Percentiles rank a stretch among this genome's conserved stretches.
These are phyloP conservation scores for Lagerstroemia speciosa DNA, from an alignment of 345 rosid genomes.

Conservation along the genomic window DNA sequence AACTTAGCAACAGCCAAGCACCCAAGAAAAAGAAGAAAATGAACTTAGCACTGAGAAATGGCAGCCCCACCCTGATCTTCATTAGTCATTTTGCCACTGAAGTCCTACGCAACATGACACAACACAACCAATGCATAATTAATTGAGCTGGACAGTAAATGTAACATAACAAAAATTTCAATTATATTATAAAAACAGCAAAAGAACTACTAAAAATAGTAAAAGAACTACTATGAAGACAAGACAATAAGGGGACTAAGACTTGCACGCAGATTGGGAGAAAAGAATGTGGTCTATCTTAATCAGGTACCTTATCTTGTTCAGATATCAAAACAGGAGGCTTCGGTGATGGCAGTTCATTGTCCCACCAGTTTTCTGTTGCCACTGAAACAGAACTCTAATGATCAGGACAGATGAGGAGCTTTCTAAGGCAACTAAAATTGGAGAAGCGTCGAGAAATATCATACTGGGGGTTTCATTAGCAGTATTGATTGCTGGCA, in stretches of 20 bases:
- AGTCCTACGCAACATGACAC: slow-evolving; percentile 11
- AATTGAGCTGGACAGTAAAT: neutral
- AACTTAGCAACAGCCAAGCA: neutral
- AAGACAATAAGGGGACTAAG: neutral
- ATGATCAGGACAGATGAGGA: neutral
- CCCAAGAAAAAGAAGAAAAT: neutral
- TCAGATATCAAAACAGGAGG: slow-evolving; percentile 19
- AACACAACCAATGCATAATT: neutral
- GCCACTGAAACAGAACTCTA: slow-evolving; percentile 16
- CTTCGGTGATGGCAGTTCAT: slow-evolving; percentile 13
- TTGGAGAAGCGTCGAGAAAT: neutral
- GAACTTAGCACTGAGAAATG: neutral
- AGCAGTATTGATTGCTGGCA: slow-evolving; percentile 20
- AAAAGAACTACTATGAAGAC: neutral
- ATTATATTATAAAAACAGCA: neutral
- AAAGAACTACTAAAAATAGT: too few relatives aligned
- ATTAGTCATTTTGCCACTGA: slow-evolving; percentile 1
- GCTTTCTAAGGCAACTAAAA: neutral
- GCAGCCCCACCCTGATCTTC: slow-evolving; percentile 5
- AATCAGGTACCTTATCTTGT: slow-evolving; percentile 26
- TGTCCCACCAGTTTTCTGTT: slow-evolving; percentile 13
- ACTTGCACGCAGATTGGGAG: neutral
- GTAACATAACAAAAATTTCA: neutral
- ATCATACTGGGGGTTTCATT: slow-evolving; percentile 20
- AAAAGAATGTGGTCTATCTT: neutral